Evolutionary conservation across 2,329 filamentous ascomycete genomes (phyloP).

Genomic region (Teratosphaeria nubilosa): DNA sequence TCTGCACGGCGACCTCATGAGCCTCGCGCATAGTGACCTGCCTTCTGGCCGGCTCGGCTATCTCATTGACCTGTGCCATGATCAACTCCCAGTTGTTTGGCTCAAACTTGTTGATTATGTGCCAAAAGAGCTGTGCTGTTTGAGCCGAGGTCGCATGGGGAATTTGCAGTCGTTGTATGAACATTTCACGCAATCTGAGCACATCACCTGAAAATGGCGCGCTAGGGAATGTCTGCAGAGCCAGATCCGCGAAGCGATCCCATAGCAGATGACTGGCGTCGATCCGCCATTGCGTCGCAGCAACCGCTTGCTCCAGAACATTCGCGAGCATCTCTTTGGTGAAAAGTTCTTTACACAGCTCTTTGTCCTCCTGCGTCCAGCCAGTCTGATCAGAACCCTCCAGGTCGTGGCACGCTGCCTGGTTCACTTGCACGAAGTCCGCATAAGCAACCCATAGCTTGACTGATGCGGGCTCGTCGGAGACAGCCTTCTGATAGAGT

Average conservation of each 20-base stretch:
- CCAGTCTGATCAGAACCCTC: slow-evolving; percentile 36
- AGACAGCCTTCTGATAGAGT: slow-evolving; percentile 58
- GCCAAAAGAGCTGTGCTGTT: slow-evolving; percentile 63
- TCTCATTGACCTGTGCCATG: slow-evolving; percentile 58
- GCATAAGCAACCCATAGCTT: slow-evolving; percentile 69
- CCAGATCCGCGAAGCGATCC: slow-evolving; percentile 61
- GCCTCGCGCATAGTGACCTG: slow-evolving; percentile 49
- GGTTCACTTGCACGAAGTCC: slow-evolving; percentile 65
- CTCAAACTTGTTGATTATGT: slow-evolving; percentile 58
- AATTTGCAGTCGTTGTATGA: slow-evolving; percentile 58
- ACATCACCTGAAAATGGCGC: slow-evolving; percentile 47
- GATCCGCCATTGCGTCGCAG: slow-evolving; percentile 62
- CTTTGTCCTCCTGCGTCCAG: slow-evolving; percentile 57
- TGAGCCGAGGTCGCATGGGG: slow-evolving; percentile 67
- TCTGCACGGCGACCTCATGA: slow-evolving; percentile 56
- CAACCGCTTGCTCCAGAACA: slow-evolving; percentile 62
- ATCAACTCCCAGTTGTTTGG: slow-evolving; percentile 59
- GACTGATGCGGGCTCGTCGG: slow-evolving; percentile 62
- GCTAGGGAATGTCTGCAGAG: slow-evolving; percentile 56
- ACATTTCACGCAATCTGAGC: slow-evolving; percentile 57
- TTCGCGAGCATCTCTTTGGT: slow-evolving; percentile 55
- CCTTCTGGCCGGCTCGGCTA: slow-evolving; percentile 53
- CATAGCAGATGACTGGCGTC: slow-evolving; percentile 69
- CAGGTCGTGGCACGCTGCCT: slow-evolving; percentile 51
- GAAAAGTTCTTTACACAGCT: slow-evolving; percentile 62